Evolutionary conservation across 2,329 filamentous ascomycete genomes (phyloP), one percentile per base, ranked within the genome.

Genomic region (Trichoderma lentiforme): DNA sequence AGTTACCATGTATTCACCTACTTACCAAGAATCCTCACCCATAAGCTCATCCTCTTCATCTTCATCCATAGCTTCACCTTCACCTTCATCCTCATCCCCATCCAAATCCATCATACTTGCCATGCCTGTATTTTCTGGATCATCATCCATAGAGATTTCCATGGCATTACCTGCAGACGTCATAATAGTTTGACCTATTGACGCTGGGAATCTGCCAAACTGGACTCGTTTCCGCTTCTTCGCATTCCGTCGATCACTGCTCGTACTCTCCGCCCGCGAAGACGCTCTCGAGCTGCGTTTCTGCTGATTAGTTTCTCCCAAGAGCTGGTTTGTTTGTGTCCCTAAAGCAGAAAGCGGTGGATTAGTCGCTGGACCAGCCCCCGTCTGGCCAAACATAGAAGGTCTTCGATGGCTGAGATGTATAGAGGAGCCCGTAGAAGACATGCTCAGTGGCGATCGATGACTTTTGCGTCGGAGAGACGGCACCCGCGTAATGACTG

Each of bases 81-180:
- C 36, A 5, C 24, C 18, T 7, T 21, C 3, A 51, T 34, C 6
- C 21, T 32, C 65, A 6, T 28, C 30, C 8, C 3, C 47, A 51
- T 71, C 68, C 14, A 71, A 21, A 9, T 71, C 68, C 68, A 71
- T 71, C 26, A 9, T 43, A 51, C 47, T 47, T 6, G 18, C 14
- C 57, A 4, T 8, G 18, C 18, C 14, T 5, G 8, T 12, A 15
- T 39, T 51, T 11, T 36, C 26, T 14, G 57, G 67, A 5, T 11
- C 32, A 34, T 51, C 28, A 4, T 12, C 43, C 3, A 61, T 62
- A 2, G 67, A 51, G 3, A 11, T 18, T 7, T 61, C 57, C 30
- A 53, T 61, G 28, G 47, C 26, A 6, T 53, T 15, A 2, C 30
- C 34, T 8, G 21, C 15, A 5, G 21, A 18, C 18, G 21, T 8